Evolutionary conservation across 2,329 filamentous ascomycete species (phyloP), one percentile per base, ranked within the genome.

Genomic region (Ophiostoma novo-ulmi): DNA sequence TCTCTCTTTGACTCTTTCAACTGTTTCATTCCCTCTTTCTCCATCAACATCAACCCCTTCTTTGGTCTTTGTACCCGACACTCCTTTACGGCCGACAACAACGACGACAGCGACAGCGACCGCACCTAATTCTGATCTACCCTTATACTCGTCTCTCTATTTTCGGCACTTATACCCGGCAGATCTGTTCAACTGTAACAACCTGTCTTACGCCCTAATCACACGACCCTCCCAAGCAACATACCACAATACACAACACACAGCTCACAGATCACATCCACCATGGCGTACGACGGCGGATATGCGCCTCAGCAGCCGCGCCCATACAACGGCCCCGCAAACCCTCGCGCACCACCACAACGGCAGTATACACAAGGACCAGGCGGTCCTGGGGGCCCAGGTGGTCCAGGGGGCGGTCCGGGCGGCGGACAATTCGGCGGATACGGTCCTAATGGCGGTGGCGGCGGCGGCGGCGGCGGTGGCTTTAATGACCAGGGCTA

Each of bases 221-320:
- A 39, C 58, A 64, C 35, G 17, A 58, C 17, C 63, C 41, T 17
- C 13, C n/a, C 7, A 26, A 7, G 3, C 48, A 66, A 39, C 22
- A 26, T 55, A 14, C 5, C 55, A 26, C 41, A 44, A 52, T 48
- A 41, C 20, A 8, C 31, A 10, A 44, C 36, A 22, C 38, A 31
- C 31, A 31, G 31, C 31, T 31, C 31, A 31, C 31, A 31, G 31
- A 31, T 31, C 31, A 31, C 3, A 48, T 68, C 55, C 68, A 74
- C 73, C 20, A 87, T 87, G 85, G 82, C 84, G 65, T 86, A 85
- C 75, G 82, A 85, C 73, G 81, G 80, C 72, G 81, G 79, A 72
- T 85, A 83, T 72, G 79, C 80, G 71, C 79, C 71, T 14, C 52
- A 58, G 35, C 66, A 75, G 55, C 76, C 80, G 69, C 82, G 82